These are phyloP conservation scores for Fusarium paranaense DNA, from an alignment of 2,329 filamentous ascomycete species.

Conservation along the genomic window DNA sequence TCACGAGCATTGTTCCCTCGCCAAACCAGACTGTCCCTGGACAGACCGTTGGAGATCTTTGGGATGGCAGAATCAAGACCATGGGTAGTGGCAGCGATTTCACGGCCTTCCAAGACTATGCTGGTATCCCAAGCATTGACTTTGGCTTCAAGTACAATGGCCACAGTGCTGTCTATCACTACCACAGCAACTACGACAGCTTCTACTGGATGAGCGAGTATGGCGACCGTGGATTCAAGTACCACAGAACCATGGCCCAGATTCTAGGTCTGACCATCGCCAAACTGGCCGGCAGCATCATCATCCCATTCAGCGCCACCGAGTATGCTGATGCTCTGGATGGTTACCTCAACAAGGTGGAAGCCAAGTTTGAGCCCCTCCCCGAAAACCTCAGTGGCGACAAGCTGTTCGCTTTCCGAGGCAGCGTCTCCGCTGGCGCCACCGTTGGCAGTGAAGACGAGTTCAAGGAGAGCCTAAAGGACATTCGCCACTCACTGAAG, in stretches of 20 bases:
- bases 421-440: slow-evolving; percentile 34
- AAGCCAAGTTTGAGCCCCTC: slow-evolving; percentile 58
- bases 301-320: slow-evolving; percentile 73
- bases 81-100: slow-evolving; percentile 82
- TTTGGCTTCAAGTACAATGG: slow-evolving; percentile 65
- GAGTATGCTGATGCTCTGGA: slow-evolving; percentile 72
- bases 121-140: slow-evolving; percentile 74
- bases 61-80: slow-evolving; percentile 70
- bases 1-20: slow-evolving; percentile 71
- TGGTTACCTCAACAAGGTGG: slow-evolving; percentile 63
- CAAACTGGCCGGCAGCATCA: slow-evolving; percentile 69
- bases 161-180: slow-evolving; percentile 75
- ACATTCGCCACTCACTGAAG: slow-evolving; percentile 53
- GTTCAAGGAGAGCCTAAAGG: slow-evolving; percentile 54
- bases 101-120: slow-evolving; percentile 79
- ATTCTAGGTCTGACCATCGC: slow-evolving; percentile 72
- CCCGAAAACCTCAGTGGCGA: slow-evolving; percentile 40
- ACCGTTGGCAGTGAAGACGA: slow-evolving; percentile 51
- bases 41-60: slow-evolving; percentile 79
- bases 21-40: slow-evolving; percentile 80
- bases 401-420: slow-evolving; percentile 48
- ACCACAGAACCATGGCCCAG: slow-evolving; percentile 75
- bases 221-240: slow-evolving; percentile 76
- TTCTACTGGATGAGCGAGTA: slow-evolving; percentile 89
- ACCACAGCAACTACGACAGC: slow-evolving; percentile 92